Evolutionary conservation across 106 monocot genomes (phyloP).

Genomic region (Allium cepa): DNA sequence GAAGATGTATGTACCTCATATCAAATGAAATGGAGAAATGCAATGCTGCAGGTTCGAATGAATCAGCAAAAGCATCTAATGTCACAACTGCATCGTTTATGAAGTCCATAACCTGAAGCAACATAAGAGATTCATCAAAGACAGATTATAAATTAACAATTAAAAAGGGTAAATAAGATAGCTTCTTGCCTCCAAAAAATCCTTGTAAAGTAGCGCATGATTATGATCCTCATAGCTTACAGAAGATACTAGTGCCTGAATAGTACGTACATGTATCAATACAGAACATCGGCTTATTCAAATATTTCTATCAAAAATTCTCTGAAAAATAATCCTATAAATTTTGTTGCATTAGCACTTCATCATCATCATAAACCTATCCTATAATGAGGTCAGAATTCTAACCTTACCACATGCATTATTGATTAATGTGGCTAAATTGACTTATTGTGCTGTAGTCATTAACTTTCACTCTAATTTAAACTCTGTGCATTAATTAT

Average conservation of each 20-base stretch:
- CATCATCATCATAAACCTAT: too few relatives aligned
- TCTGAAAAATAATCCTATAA: too few relatives aligned
- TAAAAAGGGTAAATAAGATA: background rate
- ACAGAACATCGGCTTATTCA: too few relatives aligned
- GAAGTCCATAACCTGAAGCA: conserved; percentile 80
- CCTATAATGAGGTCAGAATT: too few relatives aligned
- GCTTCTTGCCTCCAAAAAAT: conserved; percentile 73
- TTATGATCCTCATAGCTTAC: conserved; percentile 18
- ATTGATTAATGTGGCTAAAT: too few relatives aligned
- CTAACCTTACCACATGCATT: too few relatives aligned
- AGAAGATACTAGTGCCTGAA: conserved; percentile 42
- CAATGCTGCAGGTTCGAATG: conserved; percentile 57
- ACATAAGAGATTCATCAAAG: conserved; percentile 8
- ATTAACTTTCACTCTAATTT: too few relatives aligned
- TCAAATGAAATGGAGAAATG: conserved; percentile 55
- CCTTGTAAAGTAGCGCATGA: conserved; percentile 38
- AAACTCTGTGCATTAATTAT: too few relatives aligned
- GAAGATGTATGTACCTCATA: conserved; percentile 37
- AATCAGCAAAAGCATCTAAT: conserved; percentile 75
- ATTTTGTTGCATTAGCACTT: too few relatives aligned
- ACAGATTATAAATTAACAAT: background rate
- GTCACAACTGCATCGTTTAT: conserved; percentile 91
- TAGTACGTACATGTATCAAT: background rate
- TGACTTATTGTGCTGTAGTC: too few relatives aligned
- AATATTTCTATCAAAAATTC: too few relatives aligned